These are phyloP conservation scores for Coemansia sp. DNA, from an alignment of 192 early-diverging fungal genomes.

Conservation along the genomic window DNA sequence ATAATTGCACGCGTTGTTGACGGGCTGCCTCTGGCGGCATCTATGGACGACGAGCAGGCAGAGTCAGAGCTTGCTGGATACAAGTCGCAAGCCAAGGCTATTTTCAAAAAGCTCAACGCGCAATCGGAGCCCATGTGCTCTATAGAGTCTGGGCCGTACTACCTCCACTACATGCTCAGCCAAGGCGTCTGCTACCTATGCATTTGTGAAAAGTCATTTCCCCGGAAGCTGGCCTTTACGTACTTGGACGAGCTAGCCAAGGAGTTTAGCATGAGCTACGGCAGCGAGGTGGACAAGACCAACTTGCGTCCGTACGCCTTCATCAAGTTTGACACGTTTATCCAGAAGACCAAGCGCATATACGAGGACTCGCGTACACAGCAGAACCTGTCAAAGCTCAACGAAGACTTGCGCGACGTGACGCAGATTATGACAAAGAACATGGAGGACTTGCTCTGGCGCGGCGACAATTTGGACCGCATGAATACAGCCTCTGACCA, in stretches of 20 bases:
- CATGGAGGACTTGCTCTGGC: constrained; percentile 94
- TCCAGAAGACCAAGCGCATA: constrained; percentile 96
- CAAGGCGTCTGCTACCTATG: constrained; percentile 92
- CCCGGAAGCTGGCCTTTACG: constrained; percentile 90
- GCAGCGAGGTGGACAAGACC: constrained; percentile 80
- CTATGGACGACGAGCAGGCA: constrained; percentile 88
- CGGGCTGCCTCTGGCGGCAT: constrained; percentile 92
- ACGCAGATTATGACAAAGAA: constrained; percentile 98
- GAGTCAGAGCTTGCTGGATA: constrained; percentile 88
- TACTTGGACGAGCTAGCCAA: constrained; percentile 94
- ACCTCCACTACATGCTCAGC: constrained; percentile 95
- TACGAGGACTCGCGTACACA: constrained; percentile 96
- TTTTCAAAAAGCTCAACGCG: constrained; percentile 85
- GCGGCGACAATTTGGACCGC: constrained; percentile 83
- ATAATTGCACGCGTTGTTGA: constrained; percentile 94
- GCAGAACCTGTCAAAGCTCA: constrained; percentile 88
- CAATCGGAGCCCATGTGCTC: constrained; percentile 92
- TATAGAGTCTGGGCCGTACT: constrained; percentile 88
- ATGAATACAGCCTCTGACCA: constrained; percentile 70
- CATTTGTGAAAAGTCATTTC: constrained; percentile 93
- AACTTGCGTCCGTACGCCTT: constrained; percentile 95
- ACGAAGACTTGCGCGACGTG: constrained; percentile 96
- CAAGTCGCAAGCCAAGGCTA: constrained; percentile 91
- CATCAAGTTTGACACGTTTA: constrained; percentile 98
- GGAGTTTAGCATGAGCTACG: constrained; percentile 94